These are phyloP conservation scores for Nepenthes gracilis DNA, from an alignment of 148 eudicot species.

Conservation along the genomic window DNA sequence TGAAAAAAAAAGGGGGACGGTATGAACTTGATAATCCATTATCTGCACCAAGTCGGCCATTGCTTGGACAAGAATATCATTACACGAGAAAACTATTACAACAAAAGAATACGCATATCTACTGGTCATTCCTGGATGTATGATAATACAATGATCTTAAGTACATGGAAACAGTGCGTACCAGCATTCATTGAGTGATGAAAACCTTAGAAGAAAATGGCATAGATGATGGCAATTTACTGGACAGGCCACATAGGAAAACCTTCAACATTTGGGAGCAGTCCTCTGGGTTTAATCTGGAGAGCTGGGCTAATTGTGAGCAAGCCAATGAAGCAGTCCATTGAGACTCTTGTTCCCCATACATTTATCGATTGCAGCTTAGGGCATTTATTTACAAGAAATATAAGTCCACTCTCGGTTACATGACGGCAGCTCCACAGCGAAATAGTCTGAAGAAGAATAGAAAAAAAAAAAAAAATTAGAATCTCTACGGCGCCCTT, in stretches of 20 bases:
- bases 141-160: no score
- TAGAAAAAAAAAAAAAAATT: background rate
- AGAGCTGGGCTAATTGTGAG: slow-evolving; percentile 74
- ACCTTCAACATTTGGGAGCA: slow-evolving; percentile 21
- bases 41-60: no score
- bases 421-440: slow-evolving; percentile 93
- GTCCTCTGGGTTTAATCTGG: slow-evolving; percentile 47
- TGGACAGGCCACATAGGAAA: slow-evolving; percentile 25
- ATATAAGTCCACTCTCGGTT: slow-evolving; percentile 60
- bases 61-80: no score
- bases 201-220: background rate
- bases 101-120: no score
- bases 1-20: no score
- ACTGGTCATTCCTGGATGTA: no score
- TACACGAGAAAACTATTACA: no score
- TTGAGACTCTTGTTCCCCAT: slow-evolving; percentile 72
- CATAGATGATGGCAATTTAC: slow-evolving; percentile 9
- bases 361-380: slow-evolving; percentile 63
- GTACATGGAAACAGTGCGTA: no score
- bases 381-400: slow-evolving; percentile 59
- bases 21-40: no score
- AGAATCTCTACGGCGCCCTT: background rate
- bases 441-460: slow-evolving; percentile 44
- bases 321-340: slow-evolving; percentile 50
- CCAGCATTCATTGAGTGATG: no score